Evolutionary conservation across 2,329 filamentous ascomycete species (phyloP).

Genomic region (Cladobotryum mycophilum): DNA sequence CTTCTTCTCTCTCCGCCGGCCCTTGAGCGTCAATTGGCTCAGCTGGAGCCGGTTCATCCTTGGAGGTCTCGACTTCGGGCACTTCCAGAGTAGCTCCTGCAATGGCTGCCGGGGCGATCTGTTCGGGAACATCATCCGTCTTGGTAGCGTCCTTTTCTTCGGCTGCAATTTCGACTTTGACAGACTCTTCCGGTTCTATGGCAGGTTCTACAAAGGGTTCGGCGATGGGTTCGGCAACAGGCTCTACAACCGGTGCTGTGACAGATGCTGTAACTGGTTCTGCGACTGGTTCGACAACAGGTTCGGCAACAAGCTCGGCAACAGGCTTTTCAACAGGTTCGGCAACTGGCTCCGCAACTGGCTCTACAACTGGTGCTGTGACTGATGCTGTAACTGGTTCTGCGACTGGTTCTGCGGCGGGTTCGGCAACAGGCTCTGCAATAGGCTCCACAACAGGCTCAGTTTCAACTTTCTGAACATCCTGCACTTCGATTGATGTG

Average conservation of each 20-base stretch:
- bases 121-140: neutral
- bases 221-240: too few relatives aligned
- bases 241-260: neutral
- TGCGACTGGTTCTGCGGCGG: too few relatives aligned
- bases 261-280: neutral
- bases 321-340: neutral
- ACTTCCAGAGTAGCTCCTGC: neutral
- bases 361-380: neutral
- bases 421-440: too few relatives aligned
- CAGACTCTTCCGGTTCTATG: too few relatives aligned
- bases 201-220: too few relatives aligned
- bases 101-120: neutral
- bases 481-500: neutral
- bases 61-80: neutral
- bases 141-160: too few relatives aligned
- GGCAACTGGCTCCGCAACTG: neutral
- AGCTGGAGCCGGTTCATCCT: slow-evolving; percentile 4
- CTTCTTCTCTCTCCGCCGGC: slow-evolving; percentile 12
- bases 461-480: neutral
- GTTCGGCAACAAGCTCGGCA: neutral
- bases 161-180: too few relatives aligned
- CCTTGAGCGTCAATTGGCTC: slow-evolving; percentile 6
- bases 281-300: neutral
- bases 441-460: neutral
- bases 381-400: neutral